phyloP scores from a whole-genome alignment of 495 filamentous ascomycete species.

The Acidomyces sp. region DNA sequence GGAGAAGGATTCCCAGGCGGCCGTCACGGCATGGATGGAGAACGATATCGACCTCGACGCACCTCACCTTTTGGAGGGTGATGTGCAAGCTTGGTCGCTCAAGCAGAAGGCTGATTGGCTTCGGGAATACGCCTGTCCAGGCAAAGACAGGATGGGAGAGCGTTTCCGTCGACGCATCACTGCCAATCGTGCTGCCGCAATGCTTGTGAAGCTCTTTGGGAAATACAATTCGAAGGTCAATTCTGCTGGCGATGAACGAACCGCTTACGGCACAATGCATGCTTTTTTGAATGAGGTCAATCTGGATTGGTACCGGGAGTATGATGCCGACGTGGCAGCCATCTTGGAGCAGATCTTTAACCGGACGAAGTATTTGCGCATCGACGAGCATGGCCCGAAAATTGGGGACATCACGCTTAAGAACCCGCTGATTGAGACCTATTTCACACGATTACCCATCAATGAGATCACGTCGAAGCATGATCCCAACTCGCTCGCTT shows the following conservation, averaged over 20 bases:
- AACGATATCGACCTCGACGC: constrained; percentile 37
- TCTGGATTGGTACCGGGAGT: constrained; percentile 76
- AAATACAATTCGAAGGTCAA: constrained; percentile 37
- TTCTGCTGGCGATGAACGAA: constrained; percentile 21
- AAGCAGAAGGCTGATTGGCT: constrained; percentile 51
- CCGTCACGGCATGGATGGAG: constrained; percentile 56
- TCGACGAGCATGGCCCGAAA: constrained; percentile 87
- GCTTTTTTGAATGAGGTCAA: constrained; percentile 71
- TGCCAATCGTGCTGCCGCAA: constrained; percentile 51
- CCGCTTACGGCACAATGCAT: constrained; percentile 25
- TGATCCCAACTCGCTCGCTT: constrained; percentile 57
- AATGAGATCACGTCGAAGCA: constrained; percentile 71
- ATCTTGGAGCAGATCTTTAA: constrained; percentile 87
- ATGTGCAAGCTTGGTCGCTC: constrained; percentile 41
- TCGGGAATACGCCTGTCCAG: constrained; percentile 48
- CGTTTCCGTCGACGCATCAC: constrained; percentile 59
- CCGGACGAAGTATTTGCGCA: constrained; percentile 78
- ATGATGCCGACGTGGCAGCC: constrained; percentile 66
- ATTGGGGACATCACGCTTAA: constrained; percentile 61
- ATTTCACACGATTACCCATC: constrained; percentile 81
- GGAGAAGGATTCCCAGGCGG: constrained; percentile 52
- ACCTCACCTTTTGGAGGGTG: constrained; percentile 33
- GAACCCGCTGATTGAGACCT: constrained; percentile 81
- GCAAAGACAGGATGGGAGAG: constrained; percentile 60
- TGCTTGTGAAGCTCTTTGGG: constrained; percentile 58